Conservation (phyloP, 768 basidiomycete genomes). For the Kwoniella sp. region DNA sequence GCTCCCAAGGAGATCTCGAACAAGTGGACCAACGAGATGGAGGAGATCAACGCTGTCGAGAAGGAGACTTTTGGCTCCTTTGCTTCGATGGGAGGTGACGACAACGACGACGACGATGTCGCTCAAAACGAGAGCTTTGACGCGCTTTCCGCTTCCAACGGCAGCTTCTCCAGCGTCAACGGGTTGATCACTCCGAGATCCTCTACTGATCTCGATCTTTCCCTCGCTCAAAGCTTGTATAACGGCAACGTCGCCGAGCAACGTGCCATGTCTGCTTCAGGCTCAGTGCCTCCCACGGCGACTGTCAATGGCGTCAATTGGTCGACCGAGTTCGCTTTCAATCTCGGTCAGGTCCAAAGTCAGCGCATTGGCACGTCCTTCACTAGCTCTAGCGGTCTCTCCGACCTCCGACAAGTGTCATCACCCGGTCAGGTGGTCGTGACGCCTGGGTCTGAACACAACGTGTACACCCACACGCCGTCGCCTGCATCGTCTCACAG, state of each 20-base stretch:
- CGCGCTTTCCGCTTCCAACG: conserved; percentile 8
- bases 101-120: conserved; percentile 38
- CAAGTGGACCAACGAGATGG: conserved; percentile 51
- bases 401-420: background rate
- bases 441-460: conserved; percentile 27
- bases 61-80: conserved; percentile 53
- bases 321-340: conserved; percentile 39
- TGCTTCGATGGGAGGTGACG: conserved; percentile 41
- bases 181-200: conserved; percentile 41
- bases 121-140: conserved; percentile 20
- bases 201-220: conserved; percentile 32
- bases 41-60: conserved; percentile 51
- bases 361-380: background rate
- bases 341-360: conserved; percentile 8
- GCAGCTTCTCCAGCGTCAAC: conserved; percentile 15
- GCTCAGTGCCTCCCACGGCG: background rate
- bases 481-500: conserved; percentile 34
- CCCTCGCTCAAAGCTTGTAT: conserved; percentile 19
- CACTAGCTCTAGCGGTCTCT: background rate
- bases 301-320: conserved; percentile 32
- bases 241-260: conserved; percentile 5
- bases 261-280: background rate
- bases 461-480: conserved; percentile 31
- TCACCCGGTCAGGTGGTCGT: conserved; percentile 12
- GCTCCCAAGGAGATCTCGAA: conserved; percentile 55